Base-by-base conservation (phyloP, 345 rosid species). In the Trapa incisa region DNA sequence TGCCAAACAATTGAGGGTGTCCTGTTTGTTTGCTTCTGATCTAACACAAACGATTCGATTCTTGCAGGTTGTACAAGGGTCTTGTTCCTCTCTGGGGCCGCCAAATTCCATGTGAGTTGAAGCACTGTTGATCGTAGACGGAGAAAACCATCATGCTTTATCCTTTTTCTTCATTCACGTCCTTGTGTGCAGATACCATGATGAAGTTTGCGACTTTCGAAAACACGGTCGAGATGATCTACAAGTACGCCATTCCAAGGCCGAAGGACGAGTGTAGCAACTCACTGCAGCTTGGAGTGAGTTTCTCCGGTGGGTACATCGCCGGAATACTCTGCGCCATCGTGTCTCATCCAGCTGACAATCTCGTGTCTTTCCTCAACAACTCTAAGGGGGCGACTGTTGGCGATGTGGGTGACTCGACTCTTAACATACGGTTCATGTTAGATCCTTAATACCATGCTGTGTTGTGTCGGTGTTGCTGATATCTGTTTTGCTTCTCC, bases 301-400 rank as follows among this genome's bases (percentile, higher is more conserved):
- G 97, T 80, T 91, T 90, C 47, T 86, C 89, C 17, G 96, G 99
- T 68, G 99, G 99, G 69, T 91, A 94, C 64, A 67, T 86, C 47
- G 99, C 99, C 43, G 99, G 99, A 70, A 77, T 91, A 52, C 76
- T 91, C 70, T 94, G 97, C 67, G 93, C 93, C 1, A 22, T 85
- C n/a, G 91, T 94, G 56, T 94, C 99, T 1, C 99, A 94, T 67
- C 99, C 97, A 12, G 99, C 99, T 1, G 97, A 94, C 72, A 94
- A 91, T 69, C 80, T 94, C 47, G 99, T 94, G 2, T 94, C 97
- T 16, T 94, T 91, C 80, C 97, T 94, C 80, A 94, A 91, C 85
- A 94, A 87, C 64, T 87, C 96, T 37, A 85, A 89, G 69, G 99
- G 97, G 36, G 93, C 97, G 22, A 91, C 91, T 0, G 89, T 86